Evolutionary conservation across 371 early-diverging fungal species (phyloP).

Genomic region (Dinochytrium kinnereticum): DNA sequence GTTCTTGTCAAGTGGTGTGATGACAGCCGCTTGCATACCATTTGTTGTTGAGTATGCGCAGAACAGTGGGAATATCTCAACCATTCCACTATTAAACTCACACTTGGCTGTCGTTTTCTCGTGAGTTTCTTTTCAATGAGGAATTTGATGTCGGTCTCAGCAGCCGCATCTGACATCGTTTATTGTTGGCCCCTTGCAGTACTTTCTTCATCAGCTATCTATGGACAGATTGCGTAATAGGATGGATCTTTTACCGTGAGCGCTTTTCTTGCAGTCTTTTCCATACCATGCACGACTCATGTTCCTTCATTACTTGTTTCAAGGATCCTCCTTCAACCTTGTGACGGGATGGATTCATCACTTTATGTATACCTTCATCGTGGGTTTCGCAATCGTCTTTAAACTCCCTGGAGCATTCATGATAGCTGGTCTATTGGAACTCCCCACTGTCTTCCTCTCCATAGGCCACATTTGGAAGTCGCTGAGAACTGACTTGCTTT

Average conservation of each 20-base stretch:
- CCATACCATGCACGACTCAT: neutral
- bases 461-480: slow-evolving; percentile 45
- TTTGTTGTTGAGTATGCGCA: slow-evolving; percentile 34
- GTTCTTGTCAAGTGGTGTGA: slow-evolving; percentile 39
- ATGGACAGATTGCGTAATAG: slow-evolving; percentile 47
- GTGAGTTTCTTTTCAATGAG: neutral
- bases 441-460: slow-evolving; percentile 56
- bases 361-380: slow-evolving; percentile 39
- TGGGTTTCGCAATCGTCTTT: slow-evolving; percentile 23
- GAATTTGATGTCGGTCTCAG: too few species aligned
- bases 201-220: slow-evolving; percentile 49
- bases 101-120: slow-evolving; percentile 21
- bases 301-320: too few species aligned
- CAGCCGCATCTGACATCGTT: too few species aligned
- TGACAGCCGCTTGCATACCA: slow-evolving; percentile 42
- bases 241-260: slow-evolving; percentile 47
- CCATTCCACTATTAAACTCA: slow-evolving; percentile 25
- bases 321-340: slow-evolving; percentile 24
- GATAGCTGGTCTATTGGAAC: slow-evolving; percentile 47
- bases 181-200: neutral
- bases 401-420: slow-evolving; percentile 49
- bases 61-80: slow-evolving; percentile 25
- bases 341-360: slow-evolving; percentile 57
- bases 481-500: slow-evolving; percentile 46
- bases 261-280: slow-evolving; percentile 19